phyloP scores from a whole-genome alignment of 495 filamentous ascomycete genomes.

The Aspergillus bertholletiae region DNA sequence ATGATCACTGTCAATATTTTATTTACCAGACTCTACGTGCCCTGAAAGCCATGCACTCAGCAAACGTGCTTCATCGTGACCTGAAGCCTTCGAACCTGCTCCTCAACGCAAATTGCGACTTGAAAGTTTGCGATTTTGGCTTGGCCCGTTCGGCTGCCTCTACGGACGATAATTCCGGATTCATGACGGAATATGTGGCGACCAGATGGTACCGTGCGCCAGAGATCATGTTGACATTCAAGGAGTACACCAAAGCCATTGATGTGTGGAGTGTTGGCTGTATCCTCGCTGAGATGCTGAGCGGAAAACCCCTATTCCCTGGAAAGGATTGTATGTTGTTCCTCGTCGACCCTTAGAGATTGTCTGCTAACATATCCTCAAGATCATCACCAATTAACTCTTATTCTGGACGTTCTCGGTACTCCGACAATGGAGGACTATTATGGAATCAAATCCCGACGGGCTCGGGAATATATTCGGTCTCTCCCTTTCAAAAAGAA shows the following conservation, averaged over 20 bases:
- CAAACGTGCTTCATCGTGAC: conserved; percentile 96
- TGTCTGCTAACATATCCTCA: conserved; percentile 29
- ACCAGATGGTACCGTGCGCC: conserved; percentile 99
- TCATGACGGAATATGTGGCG: conserved; percentile 99
- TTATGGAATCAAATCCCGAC: conserved; percentile 98
- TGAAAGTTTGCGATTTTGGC: conserved; percentile 99
- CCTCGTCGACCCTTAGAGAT: neutral
- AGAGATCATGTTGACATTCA: conserved; percentile 99
- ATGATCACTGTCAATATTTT: conserved; percentile 99
- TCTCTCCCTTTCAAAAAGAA: conserved; percentile 99
- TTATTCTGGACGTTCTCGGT: conserved; percentile 96
- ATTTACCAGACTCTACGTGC: conserved; percentile 99
- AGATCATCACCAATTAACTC: conserved; percentile 96
- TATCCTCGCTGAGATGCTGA: conserved; percentile 99
- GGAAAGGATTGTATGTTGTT: conserved; percentile 89
- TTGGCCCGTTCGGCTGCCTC: conserved; percentile 89
- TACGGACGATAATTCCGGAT: conserved; percentile 97
- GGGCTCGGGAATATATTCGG: conserved; percentile 97
- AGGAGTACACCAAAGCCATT: conserved; percentile 99
- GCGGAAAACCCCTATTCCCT: conserved; percentile 96
- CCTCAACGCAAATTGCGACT: conserved; percentile 97
- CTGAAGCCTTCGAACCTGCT: conserved; percentile 96
- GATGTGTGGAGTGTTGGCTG: conserved; percentile 99
- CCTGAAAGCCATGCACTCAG: conserved; percentile 98
- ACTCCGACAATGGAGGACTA: conserved; percentile 99